Evolutionary conservation across 345 rosid species (phyloP).

Genomic region (Aquilaria sinensis): DNA sequence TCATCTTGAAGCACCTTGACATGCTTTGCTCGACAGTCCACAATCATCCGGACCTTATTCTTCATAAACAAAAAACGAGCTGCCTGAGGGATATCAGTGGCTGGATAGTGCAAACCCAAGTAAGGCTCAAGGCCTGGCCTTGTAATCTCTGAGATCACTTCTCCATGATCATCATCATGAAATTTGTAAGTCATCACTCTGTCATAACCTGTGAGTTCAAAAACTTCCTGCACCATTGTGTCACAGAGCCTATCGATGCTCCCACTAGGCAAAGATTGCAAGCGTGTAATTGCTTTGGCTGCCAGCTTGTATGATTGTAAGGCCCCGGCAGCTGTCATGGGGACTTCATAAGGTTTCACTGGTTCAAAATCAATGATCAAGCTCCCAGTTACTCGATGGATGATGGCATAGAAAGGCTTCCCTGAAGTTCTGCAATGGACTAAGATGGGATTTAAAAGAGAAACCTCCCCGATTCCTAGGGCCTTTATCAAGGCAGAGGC

Average conservation of each 20-base stretch:
- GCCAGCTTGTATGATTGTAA: constrained; percentile 96
- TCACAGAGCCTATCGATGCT: constrained; percentile 88
- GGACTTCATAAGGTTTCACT: constrained; percentile 91
- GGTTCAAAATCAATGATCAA: constrained; percentile 89
- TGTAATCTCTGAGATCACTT: constrained; percentile 81
- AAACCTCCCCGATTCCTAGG: constrained; percentile 80
- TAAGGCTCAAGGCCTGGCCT: constrained; percentile 91
- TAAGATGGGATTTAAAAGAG: constrained; percentile 85
- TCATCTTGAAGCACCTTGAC: constrained; percentile 90
- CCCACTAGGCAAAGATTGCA: constrained; percentile 88
- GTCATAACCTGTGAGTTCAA: constrained; percentile 94
- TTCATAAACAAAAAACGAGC: constrained; percentile 91
- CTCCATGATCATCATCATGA: constrained; percentile 98
- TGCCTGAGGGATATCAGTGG: constrained; percentile 97
- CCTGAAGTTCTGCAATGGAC: constrained; percentile 96
- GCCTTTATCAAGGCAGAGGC: constrained; percentile 86
- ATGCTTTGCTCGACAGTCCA: constrained; percentile 85
- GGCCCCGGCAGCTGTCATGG: constrained; percentile 98
- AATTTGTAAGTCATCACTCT: constrained; percentile 94
- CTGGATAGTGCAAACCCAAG: constrained; percentile 97
- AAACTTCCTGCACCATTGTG: constrained; percentile 91
- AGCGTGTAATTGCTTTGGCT: constrained; percentile 82
- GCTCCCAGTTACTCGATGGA: constrained; percentile 89
- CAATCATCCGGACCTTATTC: constrained; percentile 94
- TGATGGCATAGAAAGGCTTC: constrained; percentile 88